Percentiles rank a stretch among this genome's conserved stretches.
phyloP scores from a whole-genome alignment of 192 early-diverging fungal genomes.

The Jimgerdemannia flammicorona region DNA sequence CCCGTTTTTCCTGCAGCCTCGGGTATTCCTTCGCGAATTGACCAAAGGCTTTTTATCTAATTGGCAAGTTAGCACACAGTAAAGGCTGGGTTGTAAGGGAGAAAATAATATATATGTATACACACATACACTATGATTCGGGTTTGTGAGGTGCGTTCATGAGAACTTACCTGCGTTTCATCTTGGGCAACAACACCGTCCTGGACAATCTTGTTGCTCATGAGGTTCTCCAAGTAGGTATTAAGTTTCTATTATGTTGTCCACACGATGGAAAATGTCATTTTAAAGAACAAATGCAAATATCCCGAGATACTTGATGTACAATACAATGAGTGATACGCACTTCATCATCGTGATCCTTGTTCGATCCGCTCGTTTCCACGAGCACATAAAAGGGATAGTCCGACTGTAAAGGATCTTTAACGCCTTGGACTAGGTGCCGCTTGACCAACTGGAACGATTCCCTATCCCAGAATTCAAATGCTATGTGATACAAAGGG shows the following conservation, averaged over 20 bases:
- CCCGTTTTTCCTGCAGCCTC: conserved; percentile 88
- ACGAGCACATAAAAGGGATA: conserved; percentile 91
- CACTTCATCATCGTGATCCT: conserved; percentile 87
- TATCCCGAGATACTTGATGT: no score
- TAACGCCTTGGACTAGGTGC: conserved; percentile 54
- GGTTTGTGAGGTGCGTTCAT: not conserved
- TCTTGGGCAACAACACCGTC: conserved; percentile 94
- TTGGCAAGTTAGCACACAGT: not conserved
- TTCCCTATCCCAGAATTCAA: conserved; percentile 92
- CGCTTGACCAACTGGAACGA: conserved; percentile 71
- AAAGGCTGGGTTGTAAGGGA: no score
- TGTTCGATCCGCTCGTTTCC: conserved; percentile 91
- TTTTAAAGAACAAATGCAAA: no score
- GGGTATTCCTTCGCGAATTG: conserved; percentile 91
- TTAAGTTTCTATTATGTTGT: conserved; percentile 56
- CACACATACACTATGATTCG: no score
- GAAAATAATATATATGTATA: no score
- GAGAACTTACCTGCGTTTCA: conserved; percentile 43
- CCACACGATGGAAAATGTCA: no score
- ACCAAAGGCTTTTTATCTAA: conserved; percentile 77
- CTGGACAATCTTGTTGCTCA: conserved; percentile 69
- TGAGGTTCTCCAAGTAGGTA: conserved; percentile 68
- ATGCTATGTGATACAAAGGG: conserved; percentile 46
- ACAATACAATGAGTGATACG: not conserved
- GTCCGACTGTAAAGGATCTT: conserved; percentile 59